These are phyloP conservation scores for Arachnomyces sp. DNA, from an alignment of 2,329 filamentous ascomycete genomes.

Conservation along the genomic window DNA sequence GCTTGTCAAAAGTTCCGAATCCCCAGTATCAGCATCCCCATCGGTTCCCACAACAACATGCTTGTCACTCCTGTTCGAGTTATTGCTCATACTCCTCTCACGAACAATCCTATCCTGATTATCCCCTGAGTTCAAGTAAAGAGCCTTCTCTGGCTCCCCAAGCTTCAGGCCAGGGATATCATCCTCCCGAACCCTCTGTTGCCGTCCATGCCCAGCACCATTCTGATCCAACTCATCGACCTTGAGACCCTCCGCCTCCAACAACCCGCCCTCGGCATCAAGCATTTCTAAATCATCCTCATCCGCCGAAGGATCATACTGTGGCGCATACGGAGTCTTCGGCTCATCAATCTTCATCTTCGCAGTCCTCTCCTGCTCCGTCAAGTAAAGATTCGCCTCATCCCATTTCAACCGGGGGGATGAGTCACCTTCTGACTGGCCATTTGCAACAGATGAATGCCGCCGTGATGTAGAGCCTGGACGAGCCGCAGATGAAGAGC, in stretches of 20 bases:
- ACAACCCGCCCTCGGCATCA: conserved; percentile 26
- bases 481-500: conserved; percentile 66
- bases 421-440: conserved; percentile 48
- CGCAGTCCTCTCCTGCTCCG: conserved; percentile 86
- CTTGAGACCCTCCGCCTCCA: conserved; percentile 62
- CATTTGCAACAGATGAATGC: conserved; percentile 49
- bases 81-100: conserved; percentile 28
- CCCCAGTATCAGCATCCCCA: conserved; percentile 26
- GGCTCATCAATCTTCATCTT: conserved; percentile 99
- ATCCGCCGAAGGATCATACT: conserved; percentile 84
- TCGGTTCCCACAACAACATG: conserved; percentile 67
- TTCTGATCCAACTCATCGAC: conserved; percentile 58
- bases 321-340: conserved; percentile 91
- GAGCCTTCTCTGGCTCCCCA: conserved; percentile 79
- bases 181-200: conserved; percentile 47
- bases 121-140: conserved; percentile 32
- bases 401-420: conserved; percentile 91
- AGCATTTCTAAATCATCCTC: conserved; percentile 45
- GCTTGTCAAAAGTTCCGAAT: conserved; percentile 43
- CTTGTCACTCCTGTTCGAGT: conserved; percentile 49
- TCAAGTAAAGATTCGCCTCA: conserved; percentile 93
- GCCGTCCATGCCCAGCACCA: conserved; percentile 31
- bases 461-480: conserved; percentile 60
- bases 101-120: conserved; percentile 37
- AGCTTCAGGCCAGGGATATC: conserved; percentile 89